Evolutionary conservation across 768 basidiomycete species (phyloP), one percentile per base, ranked within the genome.

Genomic region (Mrakia frigida): DNA sequence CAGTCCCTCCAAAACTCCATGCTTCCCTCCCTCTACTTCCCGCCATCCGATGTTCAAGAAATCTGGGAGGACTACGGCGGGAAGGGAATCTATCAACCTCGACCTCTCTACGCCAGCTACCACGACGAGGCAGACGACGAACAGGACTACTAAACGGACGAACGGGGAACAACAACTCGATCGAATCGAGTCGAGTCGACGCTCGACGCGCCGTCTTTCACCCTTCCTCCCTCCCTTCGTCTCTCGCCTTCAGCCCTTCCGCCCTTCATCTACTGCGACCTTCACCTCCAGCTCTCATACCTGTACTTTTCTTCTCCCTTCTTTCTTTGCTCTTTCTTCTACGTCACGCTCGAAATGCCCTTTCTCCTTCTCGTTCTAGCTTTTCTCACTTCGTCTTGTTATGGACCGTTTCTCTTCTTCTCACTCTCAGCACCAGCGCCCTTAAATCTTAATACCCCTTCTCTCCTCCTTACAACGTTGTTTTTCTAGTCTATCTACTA

Each of bases 1-100:
- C 65, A 68, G 65, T 68, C 65, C 18, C 39, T 68, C 39, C 65
- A 68, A 68, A 68, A 68, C 65, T 68, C 65, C 37, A 68, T 68
- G 65, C 65, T 68, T 39, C 65, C 65, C 7, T 16, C 18, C 35
- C 65, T 68, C 65, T 16, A 43, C 65, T 68, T 68, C 37, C 65
- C 65, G 0, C 16, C 65, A 16, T 39, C 35, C 9, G 65, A 68
- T 39, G 31, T 68, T 25, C 65, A 68, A 68, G 7, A 35, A 9
- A 37, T 68, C 37, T 68, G 65, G 65, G 37, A 25, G 6, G 25
- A 35, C 11, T 39, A 43, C 65, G 65, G 35, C 4, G 65, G 65
- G 14, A 18, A 39, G 16, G 65, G 37, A 4, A 21, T 25, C 37
- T 68, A 39, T 10, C 35, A 39, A 35, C 65, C 65, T 6, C 39